Base-by-base conservation (phyloP, 495 filamentous ascomycete genomes). In the Lepraria neglecta region DNA sequence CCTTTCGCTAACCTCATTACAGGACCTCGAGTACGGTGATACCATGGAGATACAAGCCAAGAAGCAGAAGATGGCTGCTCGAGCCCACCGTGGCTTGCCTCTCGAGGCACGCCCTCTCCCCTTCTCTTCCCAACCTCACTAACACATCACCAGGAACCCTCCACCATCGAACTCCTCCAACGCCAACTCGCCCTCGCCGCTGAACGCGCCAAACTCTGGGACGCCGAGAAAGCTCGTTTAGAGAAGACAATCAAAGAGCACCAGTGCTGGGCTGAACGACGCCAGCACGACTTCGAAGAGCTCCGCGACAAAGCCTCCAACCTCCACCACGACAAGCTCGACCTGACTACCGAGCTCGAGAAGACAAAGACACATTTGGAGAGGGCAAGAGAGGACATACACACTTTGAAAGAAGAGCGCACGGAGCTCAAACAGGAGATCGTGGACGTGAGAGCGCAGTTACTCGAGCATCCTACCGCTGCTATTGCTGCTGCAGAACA, bases 371-470 rank as follows among this genome's bases (percentile, higher is more conserved):
- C 74, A 63, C 60, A 74, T 46, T 24, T 71, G 63, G 66, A 81
- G 70, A 71, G 71, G 63, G 69, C 75, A 56, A 68, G 71, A 58
- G 64, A 76, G 14, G 77, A 85, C 6, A 67, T 74, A 2, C 57
- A 72, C 0, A 73, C 77, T 14, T 62, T 84, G 11, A 82, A 81
- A 59, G 75, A 80, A 43, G 77, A 80, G 56, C 77, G 76, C 7
- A 73, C 70, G 9, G 66, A 68, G 4, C 69, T 87, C 12, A 67
- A 81, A 54, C 69, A 72, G 11, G 76, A 84, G 7, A 73, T 88
- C 12, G 69, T 76, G 35, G 72, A 77, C 17, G 73, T 78, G 10
- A 74, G 77, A 45, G 70, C 75, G 28, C 68, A 73, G 3, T 69
- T 88, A 17, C 73, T 77, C 60, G 61, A 68, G 42, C 80, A 80